phyloP scores from a whole-genome alignment of 306 rosid genomes.

The Arachis hypogaea region DNA sequence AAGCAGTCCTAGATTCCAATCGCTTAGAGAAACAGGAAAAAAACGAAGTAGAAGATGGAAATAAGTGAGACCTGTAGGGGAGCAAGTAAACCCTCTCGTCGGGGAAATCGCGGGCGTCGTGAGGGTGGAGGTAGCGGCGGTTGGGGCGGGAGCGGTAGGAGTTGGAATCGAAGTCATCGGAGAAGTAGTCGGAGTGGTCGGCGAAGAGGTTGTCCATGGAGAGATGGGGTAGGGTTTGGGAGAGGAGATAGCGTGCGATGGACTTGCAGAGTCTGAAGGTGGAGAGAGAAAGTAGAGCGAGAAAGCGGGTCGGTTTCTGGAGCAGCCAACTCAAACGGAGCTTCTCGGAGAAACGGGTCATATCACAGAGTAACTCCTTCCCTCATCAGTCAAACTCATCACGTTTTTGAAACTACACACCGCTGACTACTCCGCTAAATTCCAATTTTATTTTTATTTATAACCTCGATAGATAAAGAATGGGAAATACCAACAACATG shows the following conservation, averaged over 20 bases:
- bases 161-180: constrained; percentile 57
- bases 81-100: constrained; percentile 66
- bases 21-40: neutral
- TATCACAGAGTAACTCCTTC: constrained; percentile 44
- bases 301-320: constrained; percentile 58
- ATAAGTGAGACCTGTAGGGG: constrained; percentile 54
- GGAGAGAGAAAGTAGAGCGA: constrained; percentile 62
- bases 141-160: constrained; percentile 44
- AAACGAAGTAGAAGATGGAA: neutral
- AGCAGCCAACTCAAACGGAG: constrained; percentile 51
- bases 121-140: constrained; percentile 59
- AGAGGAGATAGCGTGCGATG: constrained; percentile 51
- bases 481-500: too few relatives aligned
- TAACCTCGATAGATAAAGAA: too few relatives aligned
- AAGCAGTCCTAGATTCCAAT: constrained; percentile 2
- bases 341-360: constrained; percentile 67
- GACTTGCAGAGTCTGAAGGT: constrained; percentile 72
- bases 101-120: constrained; percentile 44
- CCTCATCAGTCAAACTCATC: neutral
- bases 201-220: constrained; percentile 58
- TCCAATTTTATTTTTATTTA: too few relatives aligned
- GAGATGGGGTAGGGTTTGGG: constrained; percentile 66
- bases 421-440: too few relatives aligned
- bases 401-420: constrained; percentile 31
- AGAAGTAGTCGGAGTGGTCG: constrained; percentile 35